Base-by-base conservation (phyloP, 768 basidiomycete species). In the Leccinum fibrillosum region DNA sequence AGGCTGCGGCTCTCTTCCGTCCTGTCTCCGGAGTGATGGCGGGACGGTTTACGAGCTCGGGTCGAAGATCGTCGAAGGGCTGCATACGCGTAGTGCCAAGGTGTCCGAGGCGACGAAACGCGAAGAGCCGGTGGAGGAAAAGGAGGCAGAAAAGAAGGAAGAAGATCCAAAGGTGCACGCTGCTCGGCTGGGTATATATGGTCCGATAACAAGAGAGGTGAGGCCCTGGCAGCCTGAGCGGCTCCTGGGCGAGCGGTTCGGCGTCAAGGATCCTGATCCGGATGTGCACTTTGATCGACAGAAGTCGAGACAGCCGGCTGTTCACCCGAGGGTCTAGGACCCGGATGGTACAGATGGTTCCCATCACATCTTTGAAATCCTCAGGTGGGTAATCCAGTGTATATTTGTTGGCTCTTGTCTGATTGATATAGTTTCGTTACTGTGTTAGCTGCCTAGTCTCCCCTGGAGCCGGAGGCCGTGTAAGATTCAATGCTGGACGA, bases 11-110 rank as follows among this genome's bases (percentile, higher is more conserved):
- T 25, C 83, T 98, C 28, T 98, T 98, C 77, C 93, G 93, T 65
- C 97, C 97, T 0, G 84, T 95, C 62, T 83, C 86, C 0, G 92
- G 89, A 3, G 92, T 92, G 15, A 98, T 98, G 92, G 93, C 94
- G 0, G 89, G 86, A 19, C 82, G 96, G 21, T 98, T 98, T 73
- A 93, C 90, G 5, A 89, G 84, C 56, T 73, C 5, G 88, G 82
- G 1, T 82, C 87, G 4, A 79, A 82, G 54, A 70, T 84, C 12
- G 67, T 83, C 32, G 89, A 86, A 68, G 92, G 92, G 1, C 69
- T 93, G 50, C 83, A 90, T 63, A 82, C 79, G 39, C 88, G 88
- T 0, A 72, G 76, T 6, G 63, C 67, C 1, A 76, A 80, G 37
- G 30, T 32, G 1, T 21, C 54, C 3, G 82, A 83, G 47, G 73